These are phyloP conservation scores for Solanum boliviense DNA, from an alignment of 257 asterid genomes.

Conservation along the genomic window DNA sequence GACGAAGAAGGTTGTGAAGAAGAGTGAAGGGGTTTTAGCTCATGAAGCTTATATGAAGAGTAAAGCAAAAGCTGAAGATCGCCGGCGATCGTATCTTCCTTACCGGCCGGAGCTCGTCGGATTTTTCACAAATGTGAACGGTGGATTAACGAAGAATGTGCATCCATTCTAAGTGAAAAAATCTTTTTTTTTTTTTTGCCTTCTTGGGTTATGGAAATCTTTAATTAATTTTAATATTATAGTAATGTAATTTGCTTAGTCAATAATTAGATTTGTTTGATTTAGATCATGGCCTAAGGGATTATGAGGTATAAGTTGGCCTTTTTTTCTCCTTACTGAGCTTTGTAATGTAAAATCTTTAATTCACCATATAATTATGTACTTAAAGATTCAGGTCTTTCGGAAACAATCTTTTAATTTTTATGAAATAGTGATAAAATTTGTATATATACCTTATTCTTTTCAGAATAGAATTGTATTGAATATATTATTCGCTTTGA, in stretches of 20 bases:
- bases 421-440: background rate
- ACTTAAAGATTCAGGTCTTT: too few relatives aligned
- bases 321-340: background rate
- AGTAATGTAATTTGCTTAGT: background rate
- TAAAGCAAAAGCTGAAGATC: slow-evolving; percentile 43
- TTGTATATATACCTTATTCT: too few relatives aligned
- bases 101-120: slow-evolving; percentile 93
- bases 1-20: slow-evolving; percentile 15
- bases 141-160: slow-evolving; percentile 68
- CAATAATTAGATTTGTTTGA: background rate
- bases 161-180: slow-evolving; percentile 47
- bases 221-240: background rate
- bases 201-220: background rate
- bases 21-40: slow-evolving; percentile 37
- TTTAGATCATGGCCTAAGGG: background rate
- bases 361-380: background rate
- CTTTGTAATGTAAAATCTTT: background rate
- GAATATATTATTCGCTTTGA: too few relatives aligned
- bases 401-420: rapidly evolving
- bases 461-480: too few relatives aligned
- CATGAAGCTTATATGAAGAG: slow-evolving; percentile 68
- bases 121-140: slow-evolving; percentile 64
- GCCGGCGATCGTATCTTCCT: slow-evolving; percentile 70
- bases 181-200: background rate
- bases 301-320: background rate